Base-by-base conservation (phyloP, 768 basidiomycete genomes). In the Russula abietina region DNA sequence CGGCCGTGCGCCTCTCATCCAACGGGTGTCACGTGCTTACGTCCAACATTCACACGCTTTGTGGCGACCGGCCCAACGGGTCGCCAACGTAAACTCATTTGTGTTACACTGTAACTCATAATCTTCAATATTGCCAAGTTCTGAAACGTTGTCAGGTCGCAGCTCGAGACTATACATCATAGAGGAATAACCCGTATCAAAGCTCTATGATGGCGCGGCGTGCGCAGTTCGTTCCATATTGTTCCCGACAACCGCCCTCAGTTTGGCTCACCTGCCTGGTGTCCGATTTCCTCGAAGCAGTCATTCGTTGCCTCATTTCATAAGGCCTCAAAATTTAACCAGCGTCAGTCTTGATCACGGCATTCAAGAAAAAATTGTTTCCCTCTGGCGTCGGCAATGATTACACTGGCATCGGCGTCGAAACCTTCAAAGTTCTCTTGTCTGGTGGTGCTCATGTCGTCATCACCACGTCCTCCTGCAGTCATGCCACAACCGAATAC, bases 401-500 rank as follows among this genome's bases (percentile, higher is more conserved):
- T 16, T 97, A 93, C 4, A 99, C 98, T 67, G 97, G 97, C 61
- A 91, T 39, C 6, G 38, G 38, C 38, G 16, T 97, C 56, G 97
- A 98, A 75, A 91, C 98, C 65, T 81, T 99, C 66, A 98, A 96
- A 75, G 96, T 95, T 65, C 84, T 98, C 17, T 83, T 99, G 28
- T 89, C 96, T 39, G 96, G 97, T 43, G 97, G 96, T 57, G 93
- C 94, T 19, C 94, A 93, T 68, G 91, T 98, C 65, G 89, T 99
- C 46, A 89, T 99, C 77, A 99, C 97, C n/a, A 99, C 97, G 30
- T 98, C 95, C 22, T 90, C 97, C 71, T 98, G 96, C 78, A 95
- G 82, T 73, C 92, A 97, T 65, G 85, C 91, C 59, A 92, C 88
- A 14, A 94, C 98, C 64, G 94, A 98, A 75, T 99, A 95, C 75